Evolutionary conservation across 1,284 basidiomycete genomes (phyloP), one percentile per base, ranked within the genome.

Genomic region (Agaricales sp.): DNA sequence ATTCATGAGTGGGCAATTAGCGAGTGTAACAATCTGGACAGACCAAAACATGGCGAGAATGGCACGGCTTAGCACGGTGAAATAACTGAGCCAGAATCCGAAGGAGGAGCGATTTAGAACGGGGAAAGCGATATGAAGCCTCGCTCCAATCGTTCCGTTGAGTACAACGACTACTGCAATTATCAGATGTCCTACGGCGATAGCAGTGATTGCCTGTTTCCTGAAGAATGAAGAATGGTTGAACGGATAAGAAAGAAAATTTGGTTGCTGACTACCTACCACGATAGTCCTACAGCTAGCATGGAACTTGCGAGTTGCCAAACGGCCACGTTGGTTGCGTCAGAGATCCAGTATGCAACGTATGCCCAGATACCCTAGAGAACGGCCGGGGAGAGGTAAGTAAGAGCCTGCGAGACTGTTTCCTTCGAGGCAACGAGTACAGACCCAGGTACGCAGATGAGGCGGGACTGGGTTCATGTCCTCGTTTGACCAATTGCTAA

Each of bases 31-130:
- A n/a, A n/a, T n/a, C n/a, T n/a, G 71, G 16, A 77, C 78, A 51
- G 82, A 82, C 86, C 86, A 90, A 65, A 88, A 82, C 74, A 84
- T 79, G 13, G 84, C 73, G n/a, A 88, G 73, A 35, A 87, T 67
- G 46, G 80, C 74, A 13, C 87, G 76, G 49, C 82, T 85, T 52
- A 91, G 63, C 48, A 91, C 82, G 53, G 77, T 80, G 61, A 87
- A 87, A 59, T 84, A 82, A 60, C 79, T 81, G 57, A 89, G 74
- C 73, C 82, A 87, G 66, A 87, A 88, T 0, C 87, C 87, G 59
- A 85, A 90, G 0, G 82, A 84, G 0, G 83, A 82, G 2, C 87
- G 73, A 53, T 82, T 82, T 4, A 88, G 70, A 37, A 90, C 76
- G 0, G 86, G 80, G 59, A 89, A 91, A 1, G 76, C 72, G 20